Conservation (phyloP, 192 early-diverging fungal species). For the Coemansia umbellata region DNA sequence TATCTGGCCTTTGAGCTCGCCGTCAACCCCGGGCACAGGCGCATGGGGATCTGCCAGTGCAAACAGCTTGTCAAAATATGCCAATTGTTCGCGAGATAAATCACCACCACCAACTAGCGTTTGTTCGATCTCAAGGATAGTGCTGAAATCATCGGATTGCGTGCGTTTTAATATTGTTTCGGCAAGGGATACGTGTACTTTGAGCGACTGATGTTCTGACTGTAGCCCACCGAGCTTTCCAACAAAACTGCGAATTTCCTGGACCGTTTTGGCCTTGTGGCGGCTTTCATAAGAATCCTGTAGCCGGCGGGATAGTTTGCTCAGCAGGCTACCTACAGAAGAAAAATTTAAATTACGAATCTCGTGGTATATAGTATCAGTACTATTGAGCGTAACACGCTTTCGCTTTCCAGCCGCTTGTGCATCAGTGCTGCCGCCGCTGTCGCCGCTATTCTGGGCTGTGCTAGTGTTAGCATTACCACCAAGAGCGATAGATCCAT, state of each 20-base stretch:
- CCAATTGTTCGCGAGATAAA: constrained; percentile 17
- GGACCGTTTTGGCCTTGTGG: constrained; percentile 85
- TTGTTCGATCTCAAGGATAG: constrained; percentile 85
- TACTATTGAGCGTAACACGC: constrained; percentile 75
- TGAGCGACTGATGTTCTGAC: constrained; percentile 80
- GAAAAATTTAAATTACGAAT: constrained; percentile 90
- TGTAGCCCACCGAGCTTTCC: constrained; percentile 78
- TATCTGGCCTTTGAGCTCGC: constrained; percentile 7
- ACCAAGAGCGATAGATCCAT: constrained; percentile 28
- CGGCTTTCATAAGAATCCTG: constrained; percentile 86
- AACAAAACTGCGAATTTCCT: constrained; percentile 91
- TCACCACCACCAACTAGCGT: constrained; percentile 36
- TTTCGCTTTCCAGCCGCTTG: constrained; percentile 55
- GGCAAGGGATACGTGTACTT: constrained; percentile 53
- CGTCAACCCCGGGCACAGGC: constrained; percentile 48
- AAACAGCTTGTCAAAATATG: constrained; percentile 74
- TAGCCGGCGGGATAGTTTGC: constrained; percentile 77
- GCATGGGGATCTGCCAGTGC: constrained; percentile 81
- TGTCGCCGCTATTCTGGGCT: constrained; percentile 8
- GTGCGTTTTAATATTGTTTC: constrained; percentile 81
- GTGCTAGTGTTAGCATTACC: constrained; percentile 4
- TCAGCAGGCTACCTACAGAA: constrained; percentile 78
- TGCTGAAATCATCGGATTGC: constrained; percentile 76
- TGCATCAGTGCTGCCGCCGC: background rate
- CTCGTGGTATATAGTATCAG: constrained; percentile 75